phyloP scores from a whole-genome alignment of 495 filamentous ascomycete species.

The Hyaloscypha hepaticicola region DNA sequence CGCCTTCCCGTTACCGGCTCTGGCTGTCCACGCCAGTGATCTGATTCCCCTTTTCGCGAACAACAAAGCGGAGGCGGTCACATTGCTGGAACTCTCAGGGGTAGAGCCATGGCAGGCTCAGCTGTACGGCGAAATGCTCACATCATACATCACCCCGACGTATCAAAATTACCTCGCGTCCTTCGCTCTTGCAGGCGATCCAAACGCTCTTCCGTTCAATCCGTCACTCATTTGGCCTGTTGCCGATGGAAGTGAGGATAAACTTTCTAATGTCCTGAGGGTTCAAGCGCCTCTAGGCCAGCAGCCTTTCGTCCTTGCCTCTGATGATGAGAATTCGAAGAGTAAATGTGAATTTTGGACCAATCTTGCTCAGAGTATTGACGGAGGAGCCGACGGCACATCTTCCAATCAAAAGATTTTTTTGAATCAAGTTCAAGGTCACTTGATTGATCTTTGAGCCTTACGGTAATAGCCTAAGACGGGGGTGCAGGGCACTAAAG shows the following conservation, averaged over 20 bases:
- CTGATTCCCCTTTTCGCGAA: neutral
- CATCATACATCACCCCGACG: neutral
- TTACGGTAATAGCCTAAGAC: too few relatives aligned
- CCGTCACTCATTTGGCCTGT: neutral
- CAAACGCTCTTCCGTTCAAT: neutral
- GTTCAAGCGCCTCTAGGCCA: neutral
- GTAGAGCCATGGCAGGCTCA: neutral
- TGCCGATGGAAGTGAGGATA: neutral
- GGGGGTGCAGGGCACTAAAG: too few relatives aligned
- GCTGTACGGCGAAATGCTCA: neutral
- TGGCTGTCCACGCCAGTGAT: neutral
- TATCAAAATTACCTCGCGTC: conserved; percentile 1
- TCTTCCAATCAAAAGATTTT: neutral
- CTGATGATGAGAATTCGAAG: neutral
- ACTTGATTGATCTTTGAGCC: neutral
- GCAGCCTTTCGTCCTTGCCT: neutral
- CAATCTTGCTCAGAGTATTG: neutral
- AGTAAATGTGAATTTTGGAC: conserved; percentile 1
- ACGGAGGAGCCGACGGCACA: neutral
- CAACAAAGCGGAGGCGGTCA: neutral
- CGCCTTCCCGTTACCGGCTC: neutral
- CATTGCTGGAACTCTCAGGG: neutral
- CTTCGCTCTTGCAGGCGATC: neutral
- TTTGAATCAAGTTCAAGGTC: neutral
- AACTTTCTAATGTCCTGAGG: neutral